Conservation (phyloP, 1,284 basidiomycete genomes). For the Irpex lacteus region DNA sequence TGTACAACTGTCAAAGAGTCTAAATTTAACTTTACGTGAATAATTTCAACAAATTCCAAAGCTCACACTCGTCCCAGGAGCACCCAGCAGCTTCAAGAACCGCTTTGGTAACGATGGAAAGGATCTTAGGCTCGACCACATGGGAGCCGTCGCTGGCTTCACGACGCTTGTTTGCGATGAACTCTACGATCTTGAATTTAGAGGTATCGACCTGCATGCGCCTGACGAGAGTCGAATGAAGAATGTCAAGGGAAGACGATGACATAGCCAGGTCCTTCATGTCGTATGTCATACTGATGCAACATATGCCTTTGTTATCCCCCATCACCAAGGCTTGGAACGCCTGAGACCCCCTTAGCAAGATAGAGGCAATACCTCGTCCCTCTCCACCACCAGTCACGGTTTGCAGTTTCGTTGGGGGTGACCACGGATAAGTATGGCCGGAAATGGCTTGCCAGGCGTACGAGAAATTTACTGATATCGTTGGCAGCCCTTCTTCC, state of each 20-base stretch:
- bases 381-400: background rate
- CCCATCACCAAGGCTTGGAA: background rate
- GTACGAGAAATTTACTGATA: too few species aligned
- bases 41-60: background rate
- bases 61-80: background rate
- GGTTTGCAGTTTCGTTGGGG: background rate
- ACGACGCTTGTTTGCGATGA: background rate
- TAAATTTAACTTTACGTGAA: background rate
- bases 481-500: too few species aligned
- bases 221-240: background rate
- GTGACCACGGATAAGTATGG: too few species aligned
- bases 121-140: background rate
- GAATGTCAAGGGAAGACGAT: background rate
- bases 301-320: background rate
- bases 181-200: background rate
- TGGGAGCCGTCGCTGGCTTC: background rate
- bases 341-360: background rate
- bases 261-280: background rate
- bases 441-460: too few species aligned
- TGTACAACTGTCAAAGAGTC: background rate
- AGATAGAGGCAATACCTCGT: background rate
- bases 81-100: background rate
- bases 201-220: background rate
- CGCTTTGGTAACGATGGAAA: background rate
- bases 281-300: background rate